phyloP scores from a whole-genome alignment of 2,329 filamentous ascomycete species.

The Tricladium varicosporioides region DNA sequence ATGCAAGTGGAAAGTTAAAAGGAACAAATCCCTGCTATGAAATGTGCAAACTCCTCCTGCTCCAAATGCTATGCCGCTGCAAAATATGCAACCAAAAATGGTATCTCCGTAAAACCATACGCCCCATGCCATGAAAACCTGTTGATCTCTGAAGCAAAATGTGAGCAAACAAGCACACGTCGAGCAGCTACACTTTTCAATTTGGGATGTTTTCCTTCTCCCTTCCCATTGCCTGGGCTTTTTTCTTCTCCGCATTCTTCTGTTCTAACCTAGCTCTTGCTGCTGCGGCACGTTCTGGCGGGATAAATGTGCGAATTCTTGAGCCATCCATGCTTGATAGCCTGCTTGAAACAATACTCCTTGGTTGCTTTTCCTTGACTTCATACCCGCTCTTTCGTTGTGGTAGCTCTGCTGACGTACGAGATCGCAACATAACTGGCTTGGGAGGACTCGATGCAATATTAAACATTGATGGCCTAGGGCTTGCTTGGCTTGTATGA shows the following conservation, averaged over 20 bases:
- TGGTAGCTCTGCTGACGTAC: slow-evolving; percentile 12
- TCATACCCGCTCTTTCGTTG: slow-evolving; percentile 19
- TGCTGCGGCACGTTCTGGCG: slow-evolving; percentile 35
- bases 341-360: slow-evolving; percentile 19
- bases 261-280: slow-evolving; percentile 34
- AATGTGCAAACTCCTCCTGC: too few species aligned
- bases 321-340: slow-evolving; percentile 21
- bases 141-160: neutral
- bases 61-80: neutral
- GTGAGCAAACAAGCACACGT: neutral
- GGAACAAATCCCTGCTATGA: too few species aligned
- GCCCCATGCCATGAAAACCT: neutral
- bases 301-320: slow-evolving; percentile 23
- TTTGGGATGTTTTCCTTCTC: slow-evolving; percentile 28
- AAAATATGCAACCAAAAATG: slow-evolving; percentile 6
- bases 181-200: slow-evolving; percentile 4
- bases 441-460: slow-evolving; percentile 32
- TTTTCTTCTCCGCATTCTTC: slow-evolving; percentile 32
- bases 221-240: slow-evolving; percentile 12
- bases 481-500: slow-evolving; percentile 20
- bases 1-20: too few species aligned
- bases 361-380: slow-evolving; percentile 3
- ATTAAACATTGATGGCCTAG: slow-evolving; percentile 29
- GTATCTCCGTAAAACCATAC: slow-evolving; percentile 7
- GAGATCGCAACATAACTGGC: slow-evolving; percentile 19